These are phyloP conservation scores for Cryphonectria nitschkei DNA, from an alignment of 2,329 filamentous ascomycete genomes.

Conservation along the genomic window DNA sequence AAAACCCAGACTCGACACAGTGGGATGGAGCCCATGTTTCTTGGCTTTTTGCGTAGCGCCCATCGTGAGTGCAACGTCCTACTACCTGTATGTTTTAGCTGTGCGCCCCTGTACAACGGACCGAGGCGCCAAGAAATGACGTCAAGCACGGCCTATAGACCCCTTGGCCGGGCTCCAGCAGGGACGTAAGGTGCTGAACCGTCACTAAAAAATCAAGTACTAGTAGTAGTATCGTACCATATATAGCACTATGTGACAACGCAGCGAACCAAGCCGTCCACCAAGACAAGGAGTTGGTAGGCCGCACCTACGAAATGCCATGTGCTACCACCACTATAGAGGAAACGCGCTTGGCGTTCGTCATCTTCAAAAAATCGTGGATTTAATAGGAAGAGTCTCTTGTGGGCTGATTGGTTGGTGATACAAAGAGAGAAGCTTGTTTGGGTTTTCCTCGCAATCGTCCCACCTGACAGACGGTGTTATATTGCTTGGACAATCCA, in stretches of 20 bases:
- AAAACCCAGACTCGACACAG: background rate
- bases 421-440: too few relatives aligned
- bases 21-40: background rate
- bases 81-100: background rate
- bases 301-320: background rate
- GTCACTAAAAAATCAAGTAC: background rate
- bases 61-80: background rate
- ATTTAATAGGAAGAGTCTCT: too few relatives aligned
- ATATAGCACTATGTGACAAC: background rate
- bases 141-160: background rate
- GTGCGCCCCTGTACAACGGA: background rate
- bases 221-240: slow-evolving; percentile 1
- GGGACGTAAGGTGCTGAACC: background rate
- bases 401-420: too few relatives aligned
- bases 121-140: background rate
- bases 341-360: background rate
- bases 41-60: slow-evolving; percentile 3
- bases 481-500: too few relatives aligned
- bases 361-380: background rate
- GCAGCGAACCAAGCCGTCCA: background rate
- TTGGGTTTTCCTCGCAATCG: too few relatives aligned
- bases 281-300: too few relatives aligned
- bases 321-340: background rate
- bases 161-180: background rate
- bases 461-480: too few relatives aligned